A percentile compares a stretch with the other conserved stretches of the same genome.
phyloP scores from a whole-genome alignment of 257 asterid genomes.

The Solanum microdontum region DNA sequence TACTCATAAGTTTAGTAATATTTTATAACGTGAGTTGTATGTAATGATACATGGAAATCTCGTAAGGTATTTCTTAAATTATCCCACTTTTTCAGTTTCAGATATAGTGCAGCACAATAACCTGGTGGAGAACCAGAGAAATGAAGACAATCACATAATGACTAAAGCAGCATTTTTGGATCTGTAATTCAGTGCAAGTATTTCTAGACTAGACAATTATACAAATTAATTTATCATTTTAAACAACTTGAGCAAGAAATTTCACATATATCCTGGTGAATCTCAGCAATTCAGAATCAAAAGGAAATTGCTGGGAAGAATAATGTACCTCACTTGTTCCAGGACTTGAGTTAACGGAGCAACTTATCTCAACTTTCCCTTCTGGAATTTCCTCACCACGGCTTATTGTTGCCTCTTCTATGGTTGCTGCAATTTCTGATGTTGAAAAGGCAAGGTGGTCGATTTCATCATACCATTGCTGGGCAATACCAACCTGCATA shows the following conservation, averaged over 20 bases:
- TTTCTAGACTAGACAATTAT: neutral
- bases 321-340: constrained; percentile 82
- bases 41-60: neutral
- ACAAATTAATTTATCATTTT: neutral
- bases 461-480: constrained; percentile 72
- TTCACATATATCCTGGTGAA: neutral
- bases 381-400: constrained; percentile 23
- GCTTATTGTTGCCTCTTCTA: constrained; percentile 14
- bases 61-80: neutral
- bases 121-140: constrained; percentile 27
- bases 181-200: neutral
- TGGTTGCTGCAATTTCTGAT: constrained; percentile 24
- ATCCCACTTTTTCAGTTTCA: constrained; percentile 14
- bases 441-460: constrained; percentile 39
- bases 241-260: neutral
- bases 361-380: constrained; percentile 39
- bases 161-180: neutral
- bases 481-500: constrained; percentile 63
- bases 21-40: neutral
- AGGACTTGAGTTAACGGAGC: constrained; percentile 76
- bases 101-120: constrained; percentile 60
- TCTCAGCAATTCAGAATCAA: neutral
- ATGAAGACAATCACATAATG: neutral
- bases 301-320: neutral
- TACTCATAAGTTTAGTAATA: neutral